These are phyloP conservation scores for Prunella vulgaris DNA, from an alignment of 257 asterid genomes.

Conservation along the genomic window DNA sequence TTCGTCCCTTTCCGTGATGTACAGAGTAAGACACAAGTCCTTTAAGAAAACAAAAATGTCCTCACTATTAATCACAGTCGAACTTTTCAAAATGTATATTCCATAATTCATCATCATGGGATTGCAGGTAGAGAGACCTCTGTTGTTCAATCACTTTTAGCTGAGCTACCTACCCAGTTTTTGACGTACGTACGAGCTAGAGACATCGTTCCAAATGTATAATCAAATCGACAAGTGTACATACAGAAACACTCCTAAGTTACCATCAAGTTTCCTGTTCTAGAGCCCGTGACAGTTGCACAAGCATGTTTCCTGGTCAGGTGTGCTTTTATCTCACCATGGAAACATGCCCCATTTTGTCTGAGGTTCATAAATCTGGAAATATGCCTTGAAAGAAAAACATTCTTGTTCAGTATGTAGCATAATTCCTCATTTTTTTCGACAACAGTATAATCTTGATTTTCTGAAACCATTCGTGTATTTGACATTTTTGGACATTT, in stretches of 20 bases:
- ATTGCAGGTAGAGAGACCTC: conserved; percentile 71
- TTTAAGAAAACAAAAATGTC: neutral
- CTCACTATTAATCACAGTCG: neutral
- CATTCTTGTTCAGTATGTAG: conserved; percentile 23
- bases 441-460: neutral
- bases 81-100: neutral
- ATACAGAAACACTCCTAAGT: conserved; percentile 30
- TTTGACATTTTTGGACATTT: conserved; percentile 6
- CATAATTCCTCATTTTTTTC: conserved; percentile 17
- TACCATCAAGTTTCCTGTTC: conserved; percentile 12
- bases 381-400: conserved; percentile 15
- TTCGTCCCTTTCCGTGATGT: conserved; percentile 89
- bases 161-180: conserved; percentile 92
- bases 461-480: conserved; percentile 16
- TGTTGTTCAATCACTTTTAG: conserved; percentile 82
- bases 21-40: conserved; percentile 53
- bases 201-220: conserved; percentile 55
- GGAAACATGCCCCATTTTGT: conserved; percentile 25
- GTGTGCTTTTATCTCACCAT: conserved; percentile 22
- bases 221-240: conserved; percentile 38
- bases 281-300: conserved; percentile 16
- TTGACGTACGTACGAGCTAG: conserved; percentile 69
- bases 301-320: conserved; percentile 22
- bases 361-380: conserved; percentile 25
- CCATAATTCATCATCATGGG: conserved; percentile 8